Evolutionary conservation across 352 stramenopile species (phyloP).

Genomic region (Pythium oligandrum): DNA sequence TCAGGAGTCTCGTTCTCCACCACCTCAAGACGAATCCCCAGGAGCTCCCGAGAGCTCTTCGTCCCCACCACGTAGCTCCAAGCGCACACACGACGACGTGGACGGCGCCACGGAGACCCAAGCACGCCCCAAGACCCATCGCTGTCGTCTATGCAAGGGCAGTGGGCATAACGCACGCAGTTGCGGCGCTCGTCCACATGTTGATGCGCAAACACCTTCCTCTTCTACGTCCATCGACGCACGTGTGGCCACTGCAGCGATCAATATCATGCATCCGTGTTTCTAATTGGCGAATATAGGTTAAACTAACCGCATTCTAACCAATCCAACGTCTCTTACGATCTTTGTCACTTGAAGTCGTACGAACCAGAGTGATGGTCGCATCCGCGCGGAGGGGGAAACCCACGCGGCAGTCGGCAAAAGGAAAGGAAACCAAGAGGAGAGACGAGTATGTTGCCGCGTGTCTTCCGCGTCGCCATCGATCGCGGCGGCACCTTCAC

Average conservation of each 20-base stretch:
- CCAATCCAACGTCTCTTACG: slow-evolving; percentile 7
- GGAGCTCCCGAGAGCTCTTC: too few species aligned
- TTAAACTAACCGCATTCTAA: slow-evolving; percentile 4
- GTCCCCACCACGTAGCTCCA: too few species aligned
- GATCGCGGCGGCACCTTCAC: slow-evolving; percentile 98
- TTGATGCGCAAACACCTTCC: too few species aligned
- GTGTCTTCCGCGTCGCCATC: slow-evolving; percentile 94
- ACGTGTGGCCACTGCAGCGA: too few species aligned
- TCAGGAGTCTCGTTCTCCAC: too few species aligned
- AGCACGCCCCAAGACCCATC: slow-evolving; percentile 7
- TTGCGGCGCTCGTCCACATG: slow-evolving; percentile 9
- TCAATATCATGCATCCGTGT: neutral
- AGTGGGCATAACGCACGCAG: slow-evolving; percentile 49
- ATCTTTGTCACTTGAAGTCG: slow-evolving; percentile 2
- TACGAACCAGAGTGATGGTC: slow-evolving; percentile 18
- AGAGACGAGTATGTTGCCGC: slow-evolving; percentile 6
- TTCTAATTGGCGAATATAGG: slow-evolving; percentile 11
- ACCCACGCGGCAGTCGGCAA: neutral
- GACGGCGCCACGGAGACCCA: too few species aligned
- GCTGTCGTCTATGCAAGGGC: slow-evolving; percentile 43
- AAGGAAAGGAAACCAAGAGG: neutral
- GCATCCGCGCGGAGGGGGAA: neutral
- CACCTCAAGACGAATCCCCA: too few species aligned
- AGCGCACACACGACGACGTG: too few species aligned
- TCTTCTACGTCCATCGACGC: too few species aligned